Percentiles rank a stretch among this genome's conserved stretches.
Conservation (phyloP, 2,329 filamentous ascomycete species). For the Epicoccum nigrum region DNA sequence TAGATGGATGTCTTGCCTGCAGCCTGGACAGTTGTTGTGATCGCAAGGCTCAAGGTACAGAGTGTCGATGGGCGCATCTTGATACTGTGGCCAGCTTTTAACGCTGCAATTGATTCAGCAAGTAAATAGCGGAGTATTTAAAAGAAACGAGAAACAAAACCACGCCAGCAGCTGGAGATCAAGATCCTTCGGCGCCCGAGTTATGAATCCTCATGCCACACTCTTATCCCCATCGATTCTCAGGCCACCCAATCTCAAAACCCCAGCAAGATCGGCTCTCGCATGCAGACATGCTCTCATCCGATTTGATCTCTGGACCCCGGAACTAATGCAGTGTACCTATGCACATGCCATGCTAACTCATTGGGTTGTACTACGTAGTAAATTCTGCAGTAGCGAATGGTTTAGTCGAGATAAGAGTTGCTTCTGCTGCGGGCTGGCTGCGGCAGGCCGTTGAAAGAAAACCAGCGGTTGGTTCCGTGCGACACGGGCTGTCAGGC, state of each 20-base stretch:
- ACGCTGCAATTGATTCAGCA: not conserved
- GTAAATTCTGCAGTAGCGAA: not conserved
- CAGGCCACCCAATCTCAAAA: not conserved
- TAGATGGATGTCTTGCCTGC: conserved; percentile 26
- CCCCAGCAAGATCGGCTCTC: not conserved
- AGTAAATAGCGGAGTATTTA: not conserved
- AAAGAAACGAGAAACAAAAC: too few species aligned
- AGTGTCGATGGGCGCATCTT: not conserved
- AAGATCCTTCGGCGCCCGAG: not conserved
- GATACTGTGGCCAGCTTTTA: not conserved
- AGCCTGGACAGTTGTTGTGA: not conserved
- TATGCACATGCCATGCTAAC: not conserved
- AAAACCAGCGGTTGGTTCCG: not conserved
- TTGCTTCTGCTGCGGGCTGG: not conserved
- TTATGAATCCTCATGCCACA: not conserved
- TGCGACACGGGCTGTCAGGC: not conserved
- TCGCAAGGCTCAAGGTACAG: not conserved
- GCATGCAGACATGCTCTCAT: not conserved
- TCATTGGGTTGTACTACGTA: too few species aligned
- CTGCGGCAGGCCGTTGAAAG: not conserved
- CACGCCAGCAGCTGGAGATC: too few species aligned
- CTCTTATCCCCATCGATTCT: not conserved
- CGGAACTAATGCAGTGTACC: not conserved
- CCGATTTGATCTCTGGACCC: not conserved
- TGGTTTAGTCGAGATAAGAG: not conserved